Percentiles rank a stretch among this genome's conserved stretches.
Conservation (phyloP, 163 green algal species). For the Volvox carteri region DNA sequence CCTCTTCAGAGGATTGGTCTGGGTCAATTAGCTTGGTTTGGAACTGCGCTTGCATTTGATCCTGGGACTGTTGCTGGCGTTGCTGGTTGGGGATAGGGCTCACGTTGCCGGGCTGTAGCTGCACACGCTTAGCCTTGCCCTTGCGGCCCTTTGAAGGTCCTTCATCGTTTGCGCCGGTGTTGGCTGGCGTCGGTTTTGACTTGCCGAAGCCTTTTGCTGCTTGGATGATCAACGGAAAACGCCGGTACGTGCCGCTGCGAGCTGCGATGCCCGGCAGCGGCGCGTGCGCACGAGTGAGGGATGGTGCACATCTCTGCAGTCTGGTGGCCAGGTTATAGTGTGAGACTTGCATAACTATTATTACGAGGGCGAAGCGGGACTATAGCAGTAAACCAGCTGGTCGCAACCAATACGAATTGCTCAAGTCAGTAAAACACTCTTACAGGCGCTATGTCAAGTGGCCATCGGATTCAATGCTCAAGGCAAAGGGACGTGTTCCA, state of each 20-base stretch:
- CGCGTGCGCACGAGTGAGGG: neutral
- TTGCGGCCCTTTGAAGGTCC: neutral
- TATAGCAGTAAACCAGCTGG: too few species aligned
- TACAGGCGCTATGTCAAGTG: too few species aligned
- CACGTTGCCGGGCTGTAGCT: neutral
- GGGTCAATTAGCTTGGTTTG: neutral
- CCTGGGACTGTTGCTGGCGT: neutral
- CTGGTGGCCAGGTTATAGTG: neutral
- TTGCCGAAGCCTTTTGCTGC: slow-evolving; percentile 53
- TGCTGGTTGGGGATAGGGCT: slow-evolving; percentile 32
- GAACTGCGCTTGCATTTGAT: neutral
- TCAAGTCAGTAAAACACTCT: too few species aligned
- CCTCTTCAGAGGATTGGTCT: slow-evolving; percentile 42
- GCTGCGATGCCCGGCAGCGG: neutral
- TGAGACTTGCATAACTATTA: slow-evolving; percentile 12
- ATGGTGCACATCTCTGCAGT: neutral
- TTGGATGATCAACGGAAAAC: neutral
- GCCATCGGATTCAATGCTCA: too few species aligned
- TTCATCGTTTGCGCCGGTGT: neutral
- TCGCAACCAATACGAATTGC: too few species aligned
- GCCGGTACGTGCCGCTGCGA: neutral
- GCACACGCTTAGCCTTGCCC: neutral
- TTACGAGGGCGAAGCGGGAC: too few species aligned
- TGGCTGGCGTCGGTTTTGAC: neutral
- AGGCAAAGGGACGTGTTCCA: too few species aligned